A percentile compares a stretch with the other conserved stretches of the same genome.
These are phyloP conservation scores for Avena sativa DNA, from an alignment of 176 grass and related monocot genomes.

Conservation along the genomic window DNA sequence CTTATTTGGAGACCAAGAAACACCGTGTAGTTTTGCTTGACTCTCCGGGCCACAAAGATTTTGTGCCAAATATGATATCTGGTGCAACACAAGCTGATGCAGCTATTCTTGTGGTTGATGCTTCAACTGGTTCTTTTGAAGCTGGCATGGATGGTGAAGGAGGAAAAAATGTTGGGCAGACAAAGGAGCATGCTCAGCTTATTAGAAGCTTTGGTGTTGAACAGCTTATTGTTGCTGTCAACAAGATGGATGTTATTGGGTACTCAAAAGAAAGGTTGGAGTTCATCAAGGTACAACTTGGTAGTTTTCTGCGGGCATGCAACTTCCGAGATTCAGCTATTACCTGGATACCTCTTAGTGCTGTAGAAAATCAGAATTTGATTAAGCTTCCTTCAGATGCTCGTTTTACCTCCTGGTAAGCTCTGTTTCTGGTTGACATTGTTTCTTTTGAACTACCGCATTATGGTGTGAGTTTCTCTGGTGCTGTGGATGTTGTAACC, in stretches of 20 bases:
- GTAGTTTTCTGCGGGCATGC: constrained; percentile 74
- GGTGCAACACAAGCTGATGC: constrained; percentile 98
- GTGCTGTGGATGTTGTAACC: background rate
- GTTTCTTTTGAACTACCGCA: background rate
- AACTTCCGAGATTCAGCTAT: constrained; percentile 84
- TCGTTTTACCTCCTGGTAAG: constrained; percentile 78
- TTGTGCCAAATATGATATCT: constrained; percentile 99
- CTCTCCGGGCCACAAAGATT: constrained; percentile 97
- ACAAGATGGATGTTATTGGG: constrained; percentile 90
- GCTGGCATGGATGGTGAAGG: constrained; percentile 92
- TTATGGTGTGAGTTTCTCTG: background rate
- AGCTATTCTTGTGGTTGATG: constrained; percentile 94
- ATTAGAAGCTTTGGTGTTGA: constrained; percentile 95
- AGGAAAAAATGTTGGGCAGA: constrained; percentile 81
- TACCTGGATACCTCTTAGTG: constrained; percentile 92
- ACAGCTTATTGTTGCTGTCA: constrained; percentile 87
- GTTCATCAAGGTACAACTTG: constrained; percentile 82
- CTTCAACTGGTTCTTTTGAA: constrained; percentile 91
- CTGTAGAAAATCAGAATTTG: constrained; percentile 89
- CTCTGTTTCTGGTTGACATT: constrained; percentile 17
- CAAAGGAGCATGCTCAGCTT: constrained; percentile 94
- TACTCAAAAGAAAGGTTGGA: constrained; percentile 94
- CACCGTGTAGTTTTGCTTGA: constrained; percentile 91
- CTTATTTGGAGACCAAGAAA: constrained; percentile 89
- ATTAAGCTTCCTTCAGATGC: constrained; percentile 67